A percentile compares a stretch with the other conserved stretches of the same genome.
Conservation (phyloP, 2,329 filamentous ascomycete genomes). For the Ophiostoma quercus region DNA sequence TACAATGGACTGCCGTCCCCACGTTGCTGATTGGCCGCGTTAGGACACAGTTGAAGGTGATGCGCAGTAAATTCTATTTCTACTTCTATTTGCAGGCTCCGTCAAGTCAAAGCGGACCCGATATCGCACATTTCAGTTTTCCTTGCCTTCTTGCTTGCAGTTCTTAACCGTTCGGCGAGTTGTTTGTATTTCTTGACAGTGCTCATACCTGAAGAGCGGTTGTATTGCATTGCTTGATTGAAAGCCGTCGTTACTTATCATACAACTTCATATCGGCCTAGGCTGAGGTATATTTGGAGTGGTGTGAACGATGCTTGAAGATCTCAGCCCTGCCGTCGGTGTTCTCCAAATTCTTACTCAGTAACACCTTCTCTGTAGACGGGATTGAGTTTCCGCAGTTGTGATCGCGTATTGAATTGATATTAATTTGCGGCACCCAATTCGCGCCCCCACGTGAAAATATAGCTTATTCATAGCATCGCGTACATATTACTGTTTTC, state of each 20-base stretch:
- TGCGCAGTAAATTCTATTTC: no score
- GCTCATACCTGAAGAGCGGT: background rate
- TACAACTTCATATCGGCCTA: background rate
- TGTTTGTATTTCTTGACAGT: background rate
- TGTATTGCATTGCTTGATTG: background rate
- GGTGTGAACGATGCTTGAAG: background rate
- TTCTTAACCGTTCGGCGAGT: background rate
- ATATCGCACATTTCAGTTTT: background rate
- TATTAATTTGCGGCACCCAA: background rate
- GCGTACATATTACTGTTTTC: background rate
- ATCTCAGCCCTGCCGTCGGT: conserved; percentile 2
- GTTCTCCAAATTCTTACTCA: background rate
- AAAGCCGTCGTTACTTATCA: background rate
- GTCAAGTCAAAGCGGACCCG: conserved; percentile 11
- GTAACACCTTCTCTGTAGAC: background rate
- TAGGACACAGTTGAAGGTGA: background rate
- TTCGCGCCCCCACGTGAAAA: background rate
- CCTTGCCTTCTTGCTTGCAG: background rate
- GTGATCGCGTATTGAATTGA: background rate
- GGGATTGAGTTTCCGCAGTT: background rate
- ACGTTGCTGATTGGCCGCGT: background rate
- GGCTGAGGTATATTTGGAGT: background rate
- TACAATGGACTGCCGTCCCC: background rate
- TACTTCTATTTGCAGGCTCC: background rate
- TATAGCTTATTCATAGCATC: background rate